phyloP scores from a whole-genome alignment of 2,329 filamentous ascomycete genomes.

The Capronia coronata region DNA sequence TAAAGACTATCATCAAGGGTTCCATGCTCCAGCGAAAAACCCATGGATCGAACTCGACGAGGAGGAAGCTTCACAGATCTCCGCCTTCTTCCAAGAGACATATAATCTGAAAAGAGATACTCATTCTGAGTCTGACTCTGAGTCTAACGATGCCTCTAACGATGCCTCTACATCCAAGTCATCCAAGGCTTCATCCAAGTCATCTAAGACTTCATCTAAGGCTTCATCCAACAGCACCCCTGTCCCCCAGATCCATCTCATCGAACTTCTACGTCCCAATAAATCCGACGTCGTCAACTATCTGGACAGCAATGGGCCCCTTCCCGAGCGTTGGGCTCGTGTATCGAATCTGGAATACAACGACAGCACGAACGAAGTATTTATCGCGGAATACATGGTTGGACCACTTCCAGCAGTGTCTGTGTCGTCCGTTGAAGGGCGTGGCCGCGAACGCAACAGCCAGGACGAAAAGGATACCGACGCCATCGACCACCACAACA shows the following conservation, averaged over 20 bases:
- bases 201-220: no score
- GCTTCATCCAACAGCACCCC: background rate
- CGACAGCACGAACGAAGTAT: slow-evolving; percentile 6
- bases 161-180: no score
- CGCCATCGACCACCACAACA: no score
- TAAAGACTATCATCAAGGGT: slow-evolving; percentile 9
- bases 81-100: slow-evolving; percentile 10
- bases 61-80: slow-evolving; percentile 15
- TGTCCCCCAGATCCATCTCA: slow-evolving; percentile 40
- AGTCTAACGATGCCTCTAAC: no score
- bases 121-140: background rate
- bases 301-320: slow-evolving; percentile 35
- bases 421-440: no score
- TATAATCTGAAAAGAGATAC: no score
- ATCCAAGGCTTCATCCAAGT: no score
- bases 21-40: slow-evolving; percentile 17
- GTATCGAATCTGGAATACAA: slow-evolving; percentile 37
- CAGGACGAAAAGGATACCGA: no score
- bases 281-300: slow-evolving; percentile 45
- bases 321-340: slow-evolving; percentile 42
- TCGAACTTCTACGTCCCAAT: slow-evolving; percentile 46
- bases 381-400: slow-evolving; percentile 39
- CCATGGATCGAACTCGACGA: slow-evolving; percentile 18
- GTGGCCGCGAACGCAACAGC: no score
- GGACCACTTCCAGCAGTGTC: slow-evolving; percentile 42